Evolutionary conservation across 2,329 filamentous ascomycete species (phyloP), one percentile per base, ranked within the genome.

Genomic region (Neonectria coccinea): DNA sequence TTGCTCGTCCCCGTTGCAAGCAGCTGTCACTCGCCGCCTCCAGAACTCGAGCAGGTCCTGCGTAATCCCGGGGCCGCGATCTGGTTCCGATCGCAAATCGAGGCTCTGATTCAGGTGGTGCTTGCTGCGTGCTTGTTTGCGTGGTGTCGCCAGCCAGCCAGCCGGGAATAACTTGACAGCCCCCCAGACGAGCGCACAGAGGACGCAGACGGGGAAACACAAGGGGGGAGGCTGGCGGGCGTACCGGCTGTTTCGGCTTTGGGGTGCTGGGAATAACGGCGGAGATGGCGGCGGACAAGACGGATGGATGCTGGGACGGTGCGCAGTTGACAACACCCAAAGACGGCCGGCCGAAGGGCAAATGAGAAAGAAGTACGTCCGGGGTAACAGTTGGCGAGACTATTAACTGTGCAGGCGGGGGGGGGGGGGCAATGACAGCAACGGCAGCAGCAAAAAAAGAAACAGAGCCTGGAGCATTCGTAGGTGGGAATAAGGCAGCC

Each of bases 251-350:
- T 64, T 56, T 69, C 69, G 69, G 69, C 67, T 72, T 71, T 68
- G 69, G 69, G 63, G 67, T 69, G 70, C 73, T 76, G 76, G 76
- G 64, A 77, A 76, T 76, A 76, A 76, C 54, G 56, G 52, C 66
- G 66, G 70, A 65, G 65, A 66, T 67, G 59, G 59, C 42, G 16
- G 18, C 16, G n/a, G 39, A n/a, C 16, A 41, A 41, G 16, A 18
- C 50, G 64, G 60, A 67, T 56, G 59, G 62, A 66, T 25, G 68
- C 31, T 4, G 11, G 22, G n/a, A 25, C 25, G 25, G 25, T 25
- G 25, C 25, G 25, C 5, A 5, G 25, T 25, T 25, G 25, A 25
- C 25, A 25, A 5, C 25, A 25, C 5, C 25, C 20, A 48, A 60
- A 64, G 57, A 66, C 36, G 62, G 42, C 20, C 39, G 41, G 33